Conservation (phyloP, 352 stramenopile species). For the Phytopythium ostracodes region DNA sequence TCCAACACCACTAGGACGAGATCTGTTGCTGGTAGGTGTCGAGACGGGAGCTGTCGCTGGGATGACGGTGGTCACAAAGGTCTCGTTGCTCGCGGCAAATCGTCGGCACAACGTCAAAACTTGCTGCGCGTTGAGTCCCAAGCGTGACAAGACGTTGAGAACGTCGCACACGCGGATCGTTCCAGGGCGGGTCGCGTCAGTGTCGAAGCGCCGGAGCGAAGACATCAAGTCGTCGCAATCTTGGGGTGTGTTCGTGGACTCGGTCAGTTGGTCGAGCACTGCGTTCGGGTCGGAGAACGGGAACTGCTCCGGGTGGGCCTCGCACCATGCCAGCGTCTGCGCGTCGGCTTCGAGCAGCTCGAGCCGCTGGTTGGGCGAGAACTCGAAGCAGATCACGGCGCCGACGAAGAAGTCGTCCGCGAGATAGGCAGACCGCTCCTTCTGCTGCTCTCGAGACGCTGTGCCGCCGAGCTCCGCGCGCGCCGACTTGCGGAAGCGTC, state of each 20-base stretch:
- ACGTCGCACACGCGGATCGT: not conserved
- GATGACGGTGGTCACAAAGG: not conserved
- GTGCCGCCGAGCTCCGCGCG: constrained; percentile 14
- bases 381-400: constrained; percentile 61
- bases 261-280: constrained; percentile 4
- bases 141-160: not conserved
- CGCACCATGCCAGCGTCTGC: constrained; percentile 75
- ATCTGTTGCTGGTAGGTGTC: not conserved
- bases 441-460: constrained; percentile 26
- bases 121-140: constrained; percentile 55
- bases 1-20: not conserved
- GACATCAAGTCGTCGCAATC: not conserved
- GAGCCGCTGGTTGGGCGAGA: constrained; percentile 62
- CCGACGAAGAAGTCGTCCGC: constrained; percentile 71
- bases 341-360: constrained; percentile 70
- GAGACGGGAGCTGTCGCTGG: not conserved
- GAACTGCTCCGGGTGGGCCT: constrained; percentile 66
- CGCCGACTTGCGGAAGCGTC: constrained; percentile 50
- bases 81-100: constrained; percentile 18
- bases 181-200: not conserved
- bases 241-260: not conserved
- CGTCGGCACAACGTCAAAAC: constrained; percentile 51
- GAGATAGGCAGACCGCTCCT: constrained; percentile 30
- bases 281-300: constrained; percentile 40
- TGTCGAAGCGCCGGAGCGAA: not conserved